Evolutionary conservation across 148 eudicot genomes (phyloP), one percentile per base, ranked within the genome.

Genomic region (Agrostemma githago): DNA sequence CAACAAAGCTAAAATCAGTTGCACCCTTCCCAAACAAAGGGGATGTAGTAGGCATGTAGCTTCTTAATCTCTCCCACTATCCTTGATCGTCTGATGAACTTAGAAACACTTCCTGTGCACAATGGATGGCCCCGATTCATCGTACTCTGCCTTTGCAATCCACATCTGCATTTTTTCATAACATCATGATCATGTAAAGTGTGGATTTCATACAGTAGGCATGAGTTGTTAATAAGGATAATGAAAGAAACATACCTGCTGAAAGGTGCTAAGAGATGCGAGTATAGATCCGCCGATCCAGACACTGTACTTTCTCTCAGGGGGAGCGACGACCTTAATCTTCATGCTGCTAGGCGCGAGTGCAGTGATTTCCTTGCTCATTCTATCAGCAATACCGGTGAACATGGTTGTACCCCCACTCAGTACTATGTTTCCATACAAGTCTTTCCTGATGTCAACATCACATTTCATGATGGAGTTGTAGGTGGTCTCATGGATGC

Each of bases 221-320:
- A 48, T 48, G 54, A 48, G 46, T 2, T 4, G 8, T 43, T 43
- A 43, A 7, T 43, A 43, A 43, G 46, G 61, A 20, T 60, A 17
- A 2, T 60, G 34, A 60, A 60, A 71, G 20, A 34, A 11, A 48
- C 61, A 39, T 72, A 89, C 94, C 94, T 89, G 94, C 79, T 89
- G 93, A 86, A 89, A 89, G 60, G 93, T 89, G 89, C 93, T 89
- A 72, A 89, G 93, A 65, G 93, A 89, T 63, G 93, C 93, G 83
- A 89, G 82, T 72, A 89, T 89, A 48, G 93, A 89, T 8, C 93
- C 93, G 80, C 93, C 93, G 17, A 89, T 89, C 93, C 93, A 89
- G 19, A 89, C 93, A 87, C 93, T 89, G 86, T 89, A 89, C 70
- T 89, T 89, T 80, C 93, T 89, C 84, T 89, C 93, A 5, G 93